Evolutionary conservation across 2,329 filamentous ascomycete species (phyloP).

Genomic region (Pseudocercospora fuligena): DNA sequence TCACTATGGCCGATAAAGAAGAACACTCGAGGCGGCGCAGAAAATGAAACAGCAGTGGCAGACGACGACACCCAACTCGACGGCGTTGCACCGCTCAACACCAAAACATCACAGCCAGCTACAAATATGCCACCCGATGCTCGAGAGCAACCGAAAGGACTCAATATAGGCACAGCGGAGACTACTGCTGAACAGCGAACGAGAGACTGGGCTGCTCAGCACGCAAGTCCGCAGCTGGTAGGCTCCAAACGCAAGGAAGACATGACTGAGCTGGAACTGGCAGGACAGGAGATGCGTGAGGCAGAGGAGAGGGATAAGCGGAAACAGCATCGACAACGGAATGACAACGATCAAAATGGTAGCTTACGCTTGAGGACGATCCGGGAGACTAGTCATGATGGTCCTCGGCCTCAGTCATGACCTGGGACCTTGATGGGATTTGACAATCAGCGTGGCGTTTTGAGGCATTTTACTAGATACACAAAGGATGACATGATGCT

Average conservation of each 20-base stretch:
- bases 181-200: conserved; percentile 43
- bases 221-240: conserved; percentile 16
- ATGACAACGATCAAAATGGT: conserved; percentile 6
- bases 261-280: conserved; percentile 40
- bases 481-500: not conserved
- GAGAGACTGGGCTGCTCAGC: conserved; percentile 40
- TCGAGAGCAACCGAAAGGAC: conserved; percentile 10
- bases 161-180: conserved; percentile 20
- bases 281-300: conserved; percentile 42
- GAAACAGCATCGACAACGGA: conserved; percentile 29
- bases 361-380: conserved; percentile 20
- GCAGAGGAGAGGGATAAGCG: conserved; percentile 37
- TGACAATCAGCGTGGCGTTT: conserved; percentile 18
- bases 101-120: conserved; percentile 15
- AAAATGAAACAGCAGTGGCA: conserved; percentile 54
- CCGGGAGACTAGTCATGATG: conserved; percentile 19
- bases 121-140: conserved; percentile 16
- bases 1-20: conserved; percentile 83
- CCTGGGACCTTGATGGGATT: not conserved
- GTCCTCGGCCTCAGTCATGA: conserved; percentile 18
- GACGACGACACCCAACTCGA: conserved; percentile 23
- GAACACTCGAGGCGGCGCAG: conserved; percentile 76
- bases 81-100: conserved; percentile 19
- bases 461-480: not conserved
- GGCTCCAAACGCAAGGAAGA: conserved; percentile 34